These are phyloP conservation scores for Eurotiales sp. DNA, from an alignment of 2,329 filamentous ascomycete species.

Conservation along the genomic window DNA sequence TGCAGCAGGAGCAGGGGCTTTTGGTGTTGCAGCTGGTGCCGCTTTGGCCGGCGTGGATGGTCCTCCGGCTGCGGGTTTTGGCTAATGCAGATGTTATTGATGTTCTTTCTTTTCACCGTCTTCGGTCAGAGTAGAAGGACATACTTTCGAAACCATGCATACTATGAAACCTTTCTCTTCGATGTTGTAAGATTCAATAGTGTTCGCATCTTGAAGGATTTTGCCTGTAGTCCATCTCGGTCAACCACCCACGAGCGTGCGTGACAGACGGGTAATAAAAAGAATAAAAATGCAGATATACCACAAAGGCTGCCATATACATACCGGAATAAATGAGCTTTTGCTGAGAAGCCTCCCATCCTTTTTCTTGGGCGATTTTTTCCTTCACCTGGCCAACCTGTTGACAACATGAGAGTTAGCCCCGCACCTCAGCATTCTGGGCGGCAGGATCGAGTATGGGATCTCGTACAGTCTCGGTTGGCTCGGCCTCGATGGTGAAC, in stretches of 20 bases:
- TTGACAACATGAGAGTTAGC: conserved; percentile 27
- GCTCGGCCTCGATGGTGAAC: conserved; percentile 93
- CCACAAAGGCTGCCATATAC: conserved; percentile 23
- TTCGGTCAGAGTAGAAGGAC: conserved; percentile 15
- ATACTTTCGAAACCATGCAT: conserved; percentile 95
- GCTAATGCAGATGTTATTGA: conserved; percentile 46
- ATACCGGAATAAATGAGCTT: conserved; percentile 98
- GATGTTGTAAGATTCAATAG: conserved; percentile 94
- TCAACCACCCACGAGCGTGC: background rate
- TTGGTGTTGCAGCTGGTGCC: conserved; percentile 37
- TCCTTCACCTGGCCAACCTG: conserved; percentile 89
- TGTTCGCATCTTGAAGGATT: conserved; percentile 96
- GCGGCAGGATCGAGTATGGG: conserved; percentile 11
- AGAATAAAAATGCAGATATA: background rate
- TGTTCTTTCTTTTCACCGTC: background rate
- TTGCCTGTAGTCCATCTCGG: conserved; percentile 64
- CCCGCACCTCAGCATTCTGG: conserved; percentile 25
- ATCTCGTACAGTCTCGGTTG: conserved; percentile 75
- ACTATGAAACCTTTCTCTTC: conserved; percentile 99
- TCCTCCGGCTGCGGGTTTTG: conserved; percentile 55
- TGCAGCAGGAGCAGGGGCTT: conserved; percentile 50
- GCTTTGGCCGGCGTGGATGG: conserved; percentile 38
- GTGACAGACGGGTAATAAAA: background rate
- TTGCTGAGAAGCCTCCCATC: conserved; percentile 84
- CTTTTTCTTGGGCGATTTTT: conserved; percentile 87